Percentiles rank a stretch among this genome's conserved stretches.
phyloP scores from a whole-genome alignment of 2,329 filamentous ascomycete genomes.

The Coniochaeta prunicola region DNA sequence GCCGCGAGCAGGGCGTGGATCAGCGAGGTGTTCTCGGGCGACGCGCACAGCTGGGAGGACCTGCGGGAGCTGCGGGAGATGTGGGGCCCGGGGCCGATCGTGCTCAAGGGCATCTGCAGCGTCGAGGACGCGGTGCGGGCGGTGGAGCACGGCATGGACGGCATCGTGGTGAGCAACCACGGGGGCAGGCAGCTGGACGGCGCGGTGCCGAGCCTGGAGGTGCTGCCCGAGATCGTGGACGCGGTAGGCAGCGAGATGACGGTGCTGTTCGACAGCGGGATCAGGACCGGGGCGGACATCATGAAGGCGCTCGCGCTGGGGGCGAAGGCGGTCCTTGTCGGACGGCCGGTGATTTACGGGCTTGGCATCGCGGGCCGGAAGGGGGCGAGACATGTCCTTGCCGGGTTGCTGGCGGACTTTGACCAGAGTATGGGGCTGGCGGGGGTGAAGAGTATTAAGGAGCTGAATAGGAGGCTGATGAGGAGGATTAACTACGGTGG shows the following conservation, averaged over 20 bases:
- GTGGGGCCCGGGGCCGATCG: conserved; percentile 52
- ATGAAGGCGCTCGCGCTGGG: conserved; percentile 50
- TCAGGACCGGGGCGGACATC: conserved; percentile 47
- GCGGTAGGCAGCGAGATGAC: conserved; percentile 52
- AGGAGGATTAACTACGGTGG: conserved; percentile 24
- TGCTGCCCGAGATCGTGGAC: conserved; percentile 53
- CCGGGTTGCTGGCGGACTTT: conserved; percentile 41
- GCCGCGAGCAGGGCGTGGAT: conserved; percentile 48
- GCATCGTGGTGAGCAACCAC: conserved; percentile 51
- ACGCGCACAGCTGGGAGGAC: conserved; percentile 53
- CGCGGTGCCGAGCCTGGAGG: conserved; percentile 44
- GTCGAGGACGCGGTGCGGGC: conserved; percentile 41
- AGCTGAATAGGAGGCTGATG: conserved; percentile 26
- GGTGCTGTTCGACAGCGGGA: conserved; percentile 54
- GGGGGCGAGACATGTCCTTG: conserved; percentile 44
- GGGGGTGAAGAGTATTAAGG: conserved; percentile 36
- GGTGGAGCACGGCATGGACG: conserved; percentile 34
- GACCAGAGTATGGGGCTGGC: conserved; percentile 49
- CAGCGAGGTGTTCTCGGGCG: conserved; percentile 41
- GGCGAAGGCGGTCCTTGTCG: conserved; percentile 50
- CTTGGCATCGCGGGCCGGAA: conserved; percentile 45
- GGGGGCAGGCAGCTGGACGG: conserved; percentile 51
- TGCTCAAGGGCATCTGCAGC: conserved; percentile 51
- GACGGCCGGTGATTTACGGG: conserved; percentile 51
- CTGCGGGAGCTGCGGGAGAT: conserved; percentile 48